These are phyloP conservation scores for Rhodamnia argentea DNA, from an alignment of 345 rosid species.

Conservation along the genomic window DNA sequence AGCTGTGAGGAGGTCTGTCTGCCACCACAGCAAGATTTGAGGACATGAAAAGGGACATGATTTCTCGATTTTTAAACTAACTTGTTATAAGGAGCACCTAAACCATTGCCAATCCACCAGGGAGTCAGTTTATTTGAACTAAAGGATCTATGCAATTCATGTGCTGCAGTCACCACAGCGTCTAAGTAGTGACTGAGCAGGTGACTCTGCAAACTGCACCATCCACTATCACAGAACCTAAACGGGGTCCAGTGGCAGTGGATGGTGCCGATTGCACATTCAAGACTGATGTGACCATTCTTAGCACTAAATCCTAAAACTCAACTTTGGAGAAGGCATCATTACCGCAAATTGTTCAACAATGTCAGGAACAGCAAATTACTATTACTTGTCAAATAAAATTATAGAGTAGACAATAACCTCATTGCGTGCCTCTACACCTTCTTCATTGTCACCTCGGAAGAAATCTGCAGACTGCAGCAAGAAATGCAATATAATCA, in stretches of 20 bases:
- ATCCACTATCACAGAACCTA: background rate
- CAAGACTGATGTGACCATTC: background rate
- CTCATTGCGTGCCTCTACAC: constrained; percentile 98
- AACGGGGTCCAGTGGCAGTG: background rate
- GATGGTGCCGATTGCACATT: background rate
- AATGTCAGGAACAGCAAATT: background rate
- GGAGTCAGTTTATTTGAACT: background rate
- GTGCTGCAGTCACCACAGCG: background rate
- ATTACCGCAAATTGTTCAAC: background rate
- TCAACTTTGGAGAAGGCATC: background rate
- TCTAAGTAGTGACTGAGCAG: background rate
- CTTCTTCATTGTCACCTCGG: constrained; percentile 95
- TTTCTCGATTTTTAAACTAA: background rate
- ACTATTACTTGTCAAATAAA: background rate
- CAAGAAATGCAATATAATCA: background rate
- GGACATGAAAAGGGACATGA: background rate
- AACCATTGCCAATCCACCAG: background rate
- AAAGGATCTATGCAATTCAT: background rate
- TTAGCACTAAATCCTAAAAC: background rate
- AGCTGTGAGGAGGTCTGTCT: background rate
- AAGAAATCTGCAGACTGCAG: constrained; percentile 96
- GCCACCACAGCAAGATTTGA: background rate
- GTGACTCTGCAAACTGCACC: background rate
- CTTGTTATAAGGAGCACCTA: background rate
- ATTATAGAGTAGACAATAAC: constrained; percentile 18